These are phyloP conservation scores for Catharanthus roseus DNA, from an alignment of 257 asterid genomes.

Conservation along the genomic window DNA sequence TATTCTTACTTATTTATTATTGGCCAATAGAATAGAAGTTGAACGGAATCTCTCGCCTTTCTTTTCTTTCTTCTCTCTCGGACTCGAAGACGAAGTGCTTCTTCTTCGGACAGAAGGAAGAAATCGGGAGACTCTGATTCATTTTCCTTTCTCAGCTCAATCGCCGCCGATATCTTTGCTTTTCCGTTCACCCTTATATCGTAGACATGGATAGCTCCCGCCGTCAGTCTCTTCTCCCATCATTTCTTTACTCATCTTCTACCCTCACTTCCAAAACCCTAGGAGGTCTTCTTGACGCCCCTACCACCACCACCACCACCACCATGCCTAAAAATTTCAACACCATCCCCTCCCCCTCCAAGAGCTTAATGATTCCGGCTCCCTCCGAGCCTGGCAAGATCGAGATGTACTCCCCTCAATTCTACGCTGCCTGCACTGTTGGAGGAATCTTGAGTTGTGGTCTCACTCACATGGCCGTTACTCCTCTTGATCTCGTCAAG, in stretches of 20 bases:
- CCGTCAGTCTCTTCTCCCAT: slow-evolving; percentile 70
- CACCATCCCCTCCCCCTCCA: slow-evolving; percentile 13
- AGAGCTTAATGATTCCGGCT: slow-evolving; percentile 51
- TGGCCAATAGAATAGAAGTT: too few relatives aligned
- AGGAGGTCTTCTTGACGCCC: too few relatives aligned
- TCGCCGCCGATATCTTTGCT: neutral
- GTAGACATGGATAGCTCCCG: slow-evolving; percentile 35
- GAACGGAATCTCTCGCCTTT: too few relatives aligned
- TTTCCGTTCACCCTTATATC: neutral
- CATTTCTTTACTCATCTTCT: slow-evolving; percentile 49
- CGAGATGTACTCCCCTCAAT: slow-evolving; percentile 76
- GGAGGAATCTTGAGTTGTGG: slow-evolving; percentile 97
- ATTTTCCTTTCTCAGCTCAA: neutral
- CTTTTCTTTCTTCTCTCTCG: too few relatives aligned
- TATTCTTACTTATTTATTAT: too few relatives aligned
- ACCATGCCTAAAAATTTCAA: slow-evolving; percentile 12
- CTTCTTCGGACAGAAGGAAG: neutral
- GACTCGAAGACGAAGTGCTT: too few relatives aligned
- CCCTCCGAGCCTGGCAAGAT: slow-evolving; percentile 74
- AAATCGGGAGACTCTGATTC: slow-evolving; percentile 1
- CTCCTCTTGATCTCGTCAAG: slow-evolving; percentile 96
- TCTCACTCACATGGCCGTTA: slow-evolving; percentile 88
- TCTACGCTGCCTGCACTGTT: slow-evolving; percentile 73
- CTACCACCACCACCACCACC: slow-evolving; percentile 23
- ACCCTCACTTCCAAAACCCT: slow-evolving; percentile 39